phyloP scores from a whole-genome alignment of 2,329 filamentous ascomycete genomes.

The Bretziella fagacearum region DNA sequence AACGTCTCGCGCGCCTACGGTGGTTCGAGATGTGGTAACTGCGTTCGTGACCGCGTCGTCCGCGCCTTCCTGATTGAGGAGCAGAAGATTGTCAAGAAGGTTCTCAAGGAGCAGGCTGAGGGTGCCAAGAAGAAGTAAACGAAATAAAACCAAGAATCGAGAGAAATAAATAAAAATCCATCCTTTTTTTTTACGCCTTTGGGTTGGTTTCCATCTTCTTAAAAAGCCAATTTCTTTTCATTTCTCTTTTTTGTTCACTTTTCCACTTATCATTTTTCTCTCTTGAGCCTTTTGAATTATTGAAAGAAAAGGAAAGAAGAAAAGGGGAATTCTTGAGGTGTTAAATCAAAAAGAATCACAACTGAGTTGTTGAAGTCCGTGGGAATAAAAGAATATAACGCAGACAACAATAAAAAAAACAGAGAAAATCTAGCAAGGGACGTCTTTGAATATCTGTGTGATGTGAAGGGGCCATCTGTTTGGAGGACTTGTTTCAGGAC shows the following conservation, averaged over 20 bases:
- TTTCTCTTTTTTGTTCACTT: too few species aligned
- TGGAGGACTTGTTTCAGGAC: neutral
- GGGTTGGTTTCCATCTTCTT: slow-evolving; percentile 15
- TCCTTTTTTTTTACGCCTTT: slow-evolving; percentile 10
- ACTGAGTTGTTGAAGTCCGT: neutral
- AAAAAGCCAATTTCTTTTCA: slow-evolving; percentile 9
- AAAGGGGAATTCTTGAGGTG: neutral
- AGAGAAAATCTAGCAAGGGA: slow-evolving; percentile 12
- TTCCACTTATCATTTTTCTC: slow-evolving; percentile 1
- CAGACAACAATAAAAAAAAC: slow-evolving; percentile 9
- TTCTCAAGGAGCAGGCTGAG: slow-evolving; percentile 93
- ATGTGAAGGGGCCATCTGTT: slow-evolving; percentile 3
- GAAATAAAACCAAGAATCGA: slow-evolving; percentile 21
- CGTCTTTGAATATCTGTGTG: slow-evolving; percentile 21
- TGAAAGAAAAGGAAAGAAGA: neutral
- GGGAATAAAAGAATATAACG: slow-evolving; percentile 8
- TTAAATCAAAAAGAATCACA: neutral
- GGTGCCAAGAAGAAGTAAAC: slow-evolving; percentile 53
- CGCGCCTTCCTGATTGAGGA: slow-evolving; percentile 99
- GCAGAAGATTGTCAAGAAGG: slow-evolving; percentile 99
- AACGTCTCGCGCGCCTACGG: slow-evolving; percentile 97
- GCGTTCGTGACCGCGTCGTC: slow-evolving; percentile 94
- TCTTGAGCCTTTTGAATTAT: slow-evolving; percentile 8
- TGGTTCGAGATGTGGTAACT: slow-evolving; percentile 95
- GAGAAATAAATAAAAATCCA: slow-evolving; percentile 13